Evolutionary conservation across 371 early-diverging fungal species (phyloP).

Genomic region (Mucor ambiguus): DNA sequence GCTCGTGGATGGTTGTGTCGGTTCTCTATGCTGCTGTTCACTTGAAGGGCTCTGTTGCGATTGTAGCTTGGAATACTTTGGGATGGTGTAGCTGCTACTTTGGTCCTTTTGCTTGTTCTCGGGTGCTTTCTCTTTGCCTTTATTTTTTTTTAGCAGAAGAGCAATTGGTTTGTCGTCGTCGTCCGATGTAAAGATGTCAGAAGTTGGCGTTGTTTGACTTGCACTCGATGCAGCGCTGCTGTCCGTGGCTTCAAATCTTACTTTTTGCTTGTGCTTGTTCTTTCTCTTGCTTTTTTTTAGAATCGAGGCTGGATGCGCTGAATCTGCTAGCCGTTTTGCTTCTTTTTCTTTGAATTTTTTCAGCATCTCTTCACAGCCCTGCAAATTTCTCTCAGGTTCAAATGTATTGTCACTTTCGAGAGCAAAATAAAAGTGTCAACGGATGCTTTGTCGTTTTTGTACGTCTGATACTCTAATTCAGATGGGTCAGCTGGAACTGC

Average conservation of each 20-base stretch:
- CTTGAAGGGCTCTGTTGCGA: not conserved
- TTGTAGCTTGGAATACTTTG: not conserved
- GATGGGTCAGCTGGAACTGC: not conserved
- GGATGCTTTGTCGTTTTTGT: not conserved
- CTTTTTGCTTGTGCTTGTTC: not conserved
- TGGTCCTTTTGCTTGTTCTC: not conserved
- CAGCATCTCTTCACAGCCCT: slow-evolving; percentile 8
- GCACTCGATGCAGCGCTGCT: not conserved
- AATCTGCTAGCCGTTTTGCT: not conserved
- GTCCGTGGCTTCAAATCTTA: not conserved
- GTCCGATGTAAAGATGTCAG: not conserved
- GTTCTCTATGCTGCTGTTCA: not conserved
- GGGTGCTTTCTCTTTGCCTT: not conserved
- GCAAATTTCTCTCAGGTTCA: slow-evolving; percentile 31
- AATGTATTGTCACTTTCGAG: slow-evolving; percentile 22
- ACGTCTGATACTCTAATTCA: not conserved
- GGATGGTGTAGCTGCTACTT: not conserved
- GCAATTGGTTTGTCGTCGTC: not conserved
- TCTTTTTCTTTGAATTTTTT: not conserved
- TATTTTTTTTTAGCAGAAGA: not conserved
- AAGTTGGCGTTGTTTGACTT: not conserved
- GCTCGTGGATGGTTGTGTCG: not conserved
- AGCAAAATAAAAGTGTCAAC: not conserved
- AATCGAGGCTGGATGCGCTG: not conserved
- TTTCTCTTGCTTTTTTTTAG: not conserved